phyloP scores from a whole-genome alignment of 2,329 filamentous ascomycete genomes.

The Penicillium sp. region DNA sequence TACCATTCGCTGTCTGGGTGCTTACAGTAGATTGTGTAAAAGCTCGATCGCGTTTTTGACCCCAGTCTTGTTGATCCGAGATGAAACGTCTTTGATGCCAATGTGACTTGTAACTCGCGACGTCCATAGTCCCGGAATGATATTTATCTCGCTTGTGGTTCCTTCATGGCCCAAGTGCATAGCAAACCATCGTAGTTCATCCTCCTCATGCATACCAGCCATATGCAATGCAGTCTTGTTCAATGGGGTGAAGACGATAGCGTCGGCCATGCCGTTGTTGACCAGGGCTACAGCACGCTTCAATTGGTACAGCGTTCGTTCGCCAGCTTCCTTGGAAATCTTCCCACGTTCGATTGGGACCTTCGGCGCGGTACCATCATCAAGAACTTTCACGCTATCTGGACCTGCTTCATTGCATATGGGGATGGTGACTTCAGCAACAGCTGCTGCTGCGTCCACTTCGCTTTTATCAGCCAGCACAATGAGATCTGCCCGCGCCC shows the following conservation, averaged over 20 bases:
- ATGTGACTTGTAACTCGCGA: conserved; percentile 31
- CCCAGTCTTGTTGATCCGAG: conserved; percentile 22
- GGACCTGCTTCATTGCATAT: conserved; percentile 1
- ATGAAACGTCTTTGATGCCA: conserved; percentile 27
- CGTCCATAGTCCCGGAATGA: conserved; percentile 27
- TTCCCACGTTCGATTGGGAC: conserved; percentile 16
- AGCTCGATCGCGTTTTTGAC: conserved; percentile 25
- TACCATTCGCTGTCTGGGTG: neutral
- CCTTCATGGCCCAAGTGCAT: conserved; percentile 28
- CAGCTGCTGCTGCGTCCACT: conserved; percentile 20
- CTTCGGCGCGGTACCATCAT: conserved; percentile 22
- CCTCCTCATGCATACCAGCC: conserved; percentile 34
- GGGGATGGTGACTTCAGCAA: conserved; percentile 21
- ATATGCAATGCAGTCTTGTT: conserved; percentile 32
- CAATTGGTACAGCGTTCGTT: conserved; percentile 25
- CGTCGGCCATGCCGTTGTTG: conserved; percentile 24
- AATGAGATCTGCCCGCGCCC: conserved; percentile 25
- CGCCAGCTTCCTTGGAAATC: conserved; percentile 24
- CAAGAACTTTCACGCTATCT: conserved; percentile 24
- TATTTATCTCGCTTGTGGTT: conserved; percentile 33
- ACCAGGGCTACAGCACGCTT: conserved; percentile 25
- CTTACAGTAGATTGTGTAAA: conserved; percentile 20
- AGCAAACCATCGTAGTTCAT: conserved; percentile 34
- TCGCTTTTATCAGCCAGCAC: conserved; percentile 27
- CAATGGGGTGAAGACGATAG: conserved; percentile 31